These are phyloP conservation scores for Alternaria gansuensis DNA, from an alignment of 2,329 filamentous ascomycete genomes.

Conservation along the genomic window DNA sequence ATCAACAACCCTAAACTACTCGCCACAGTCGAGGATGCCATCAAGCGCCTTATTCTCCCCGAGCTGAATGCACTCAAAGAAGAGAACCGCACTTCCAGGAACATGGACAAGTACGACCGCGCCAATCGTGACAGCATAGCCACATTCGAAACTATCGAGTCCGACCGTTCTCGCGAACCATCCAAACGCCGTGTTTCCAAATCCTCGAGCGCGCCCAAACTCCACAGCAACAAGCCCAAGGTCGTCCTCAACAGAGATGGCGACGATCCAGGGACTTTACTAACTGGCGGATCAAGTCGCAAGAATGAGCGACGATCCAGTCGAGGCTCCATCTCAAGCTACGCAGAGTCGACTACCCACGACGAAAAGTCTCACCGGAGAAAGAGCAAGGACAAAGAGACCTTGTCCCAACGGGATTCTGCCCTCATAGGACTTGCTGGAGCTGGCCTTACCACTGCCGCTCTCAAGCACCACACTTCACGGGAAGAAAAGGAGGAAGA, in stretches of 20 bases:
- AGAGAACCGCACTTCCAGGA: conserved; percentile 81
- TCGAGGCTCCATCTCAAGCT: conserved; percentile 58
- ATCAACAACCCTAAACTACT: conserved; percentile 92
- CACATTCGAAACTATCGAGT: conserved; percentile 67
- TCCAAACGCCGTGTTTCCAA: conserved; percentile 66
- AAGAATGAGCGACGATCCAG: conserved; percentile 64
- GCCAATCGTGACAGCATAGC: conserved; percentile 55
- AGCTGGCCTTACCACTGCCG: conserved; percentile 68
- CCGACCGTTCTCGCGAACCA: conserved; percentile 58
- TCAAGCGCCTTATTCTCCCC: conserved; percentile 86
- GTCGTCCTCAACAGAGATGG: conserved; percentile 67
- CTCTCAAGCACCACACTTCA: conserved; percentile 72
- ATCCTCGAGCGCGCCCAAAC: conserved; percentile 68
- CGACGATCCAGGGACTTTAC: conserved; percentile 65
- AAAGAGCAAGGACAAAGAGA: conserved; percentile 62
- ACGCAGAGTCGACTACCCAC: conserved; percentile 51
- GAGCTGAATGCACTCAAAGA: conserved; percentile 91
- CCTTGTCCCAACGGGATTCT: conserved; percentile 60
- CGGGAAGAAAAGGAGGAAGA: conserved; percentile 60
- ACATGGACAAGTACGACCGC: conserved; percentile 72
- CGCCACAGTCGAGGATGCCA: conserved; percentile 92
- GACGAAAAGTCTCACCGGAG: conserved; percentile 57
- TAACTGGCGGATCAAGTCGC: conserved; percentile 64
- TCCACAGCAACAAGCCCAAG: conserved; percentile 64
- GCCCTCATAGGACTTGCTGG: conserved; percentile 64